Base-by-base conservation (phyloP, 1,139 yeast genomes). In the Sugiyamaella pinicola region DNA sequence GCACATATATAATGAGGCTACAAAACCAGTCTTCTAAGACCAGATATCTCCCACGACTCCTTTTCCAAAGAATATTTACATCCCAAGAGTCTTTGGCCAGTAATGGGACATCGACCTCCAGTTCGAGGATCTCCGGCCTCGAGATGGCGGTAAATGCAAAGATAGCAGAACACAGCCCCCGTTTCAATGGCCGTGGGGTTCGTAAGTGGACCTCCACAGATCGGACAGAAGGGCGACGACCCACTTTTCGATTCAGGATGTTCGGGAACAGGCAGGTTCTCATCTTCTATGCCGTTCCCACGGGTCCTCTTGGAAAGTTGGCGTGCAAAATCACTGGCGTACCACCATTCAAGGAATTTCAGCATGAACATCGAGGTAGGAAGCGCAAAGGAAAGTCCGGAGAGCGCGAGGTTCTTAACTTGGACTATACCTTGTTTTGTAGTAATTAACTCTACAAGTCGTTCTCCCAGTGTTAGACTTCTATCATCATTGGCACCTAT, bases 271-370 rank as follows among this genome's bases (percentile, higher is more conserved):
- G 88, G 87, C 31, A 83, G 71, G 21, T 78, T 75, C 40, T 63
- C 67, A 15, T 64, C 68, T 22, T 43, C 39, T 7, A 55, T 60
- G 42, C 74, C 74, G 54, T 80, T 82, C 37, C 78, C 77, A 5
- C 83, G 74, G 52, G 77, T 78, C 47, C 76, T 79, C 59, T 80
- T 80, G 9, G 82, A 73, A 45, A 88, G 69, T 61, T 83, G 83
- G 4, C 78, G 73, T 0, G 89, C 84, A 63, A 89, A 80, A 58
- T 87, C 89, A 15, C 91, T 83, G 42, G 87, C 81, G 58, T 85
- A 84, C 96, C 96, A 91, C 98, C 98, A 91, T 68, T 93, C 98
- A 50, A 90, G 77, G 61, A 93, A 89, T 69, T 90, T 89, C 58
- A 93, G 77, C 33, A 86, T 67, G 67, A 93, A 91, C 55, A 93